Conservation (phyloP, 2,329 filamentous ascomycete species). For the Microcera coccophila region DNA sequence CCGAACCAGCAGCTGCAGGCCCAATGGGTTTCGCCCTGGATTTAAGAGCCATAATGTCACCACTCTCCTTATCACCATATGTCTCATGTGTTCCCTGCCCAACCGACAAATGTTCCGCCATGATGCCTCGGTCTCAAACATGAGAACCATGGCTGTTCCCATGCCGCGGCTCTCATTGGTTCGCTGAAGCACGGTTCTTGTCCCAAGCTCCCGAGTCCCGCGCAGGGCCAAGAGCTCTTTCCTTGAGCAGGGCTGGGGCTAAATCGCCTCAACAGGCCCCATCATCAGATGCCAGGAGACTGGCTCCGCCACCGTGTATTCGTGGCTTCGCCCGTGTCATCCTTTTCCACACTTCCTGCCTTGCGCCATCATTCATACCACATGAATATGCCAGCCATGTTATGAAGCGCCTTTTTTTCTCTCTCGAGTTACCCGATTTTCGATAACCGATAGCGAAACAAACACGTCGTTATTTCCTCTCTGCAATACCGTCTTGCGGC, state of each 20-base stretch:
- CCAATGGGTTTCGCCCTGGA: too few relatives aligned
- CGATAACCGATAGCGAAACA: background rate
- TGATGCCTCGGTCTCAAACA: constrained; percentile 6
- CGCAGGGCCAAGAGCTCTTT: constrained; percentile 15
- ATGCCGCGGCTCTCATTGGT: constrained; percentile 16
- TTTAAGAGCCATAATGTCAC: too few relatives aligned
- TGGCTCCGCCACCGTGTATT: constrained; percentile 28
- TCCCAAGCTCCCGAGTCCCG: constrained; percentile 17
- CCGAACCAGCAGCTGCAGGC: too few relatives aligned
- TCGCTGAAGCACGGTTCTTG: constrained; percentile 16
- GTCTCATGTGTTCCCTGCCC: background rate
- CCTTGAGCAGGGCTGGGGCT: too few relatives aligned
- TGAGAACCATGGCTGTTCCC: constrained; percentile 11
- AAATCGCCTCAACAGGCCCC: constrained; percentile 25
- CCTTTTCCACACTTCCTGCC: background rate
- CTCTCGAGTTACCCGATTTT: background rate
- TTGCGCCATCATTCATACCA: background rate
- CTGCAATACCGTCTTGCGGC: background rate
- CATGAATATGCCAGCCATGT: background rate
- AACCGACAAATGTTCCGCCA: constrained; percentile 4
- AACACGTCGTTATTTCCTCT: background rate
- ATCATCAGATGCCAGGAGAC: constrained; percentile 27
- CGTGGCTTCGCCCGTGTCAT: constrained; percentile 23
- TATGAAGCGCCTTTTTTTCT: background rate
- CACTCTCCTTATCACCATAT: constrained; percentile 16